Conservation (phyloP, 2,329 filamentous ascomycete genomes). For the Colletotrichum ledebouriae region DNA sequence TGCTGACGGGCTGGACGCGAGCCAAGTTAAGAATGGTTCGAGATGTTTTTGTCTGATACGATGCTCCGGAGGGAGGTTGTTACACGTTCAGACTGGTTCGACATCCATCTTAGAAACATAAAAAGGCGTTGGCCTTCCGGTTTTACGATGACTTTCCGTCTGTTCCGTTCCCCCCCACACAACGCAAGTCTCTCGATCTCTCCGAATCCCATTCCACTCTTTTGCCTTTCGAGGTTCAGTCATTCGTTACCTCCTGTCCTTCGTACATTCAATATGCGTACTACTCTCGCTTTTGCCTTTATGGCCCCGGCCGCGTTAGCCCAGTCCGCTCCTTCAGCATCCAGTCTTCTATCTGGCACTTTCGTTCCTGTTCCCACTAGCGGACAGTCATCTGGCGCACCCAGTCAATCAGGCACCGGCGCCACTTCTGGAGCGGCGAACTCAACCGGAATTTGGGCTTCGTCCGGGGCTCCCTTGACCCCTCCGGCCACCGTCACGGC, state of each 20-base stretch:
- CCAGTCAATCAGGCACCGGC: conserved; percentile 3
- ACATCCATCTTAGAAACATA: not conserved
- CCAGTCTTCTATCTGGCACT: not conserved
- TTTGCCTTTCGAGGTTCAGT: conserved; percentile 20
- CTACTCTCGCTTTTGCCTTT: not conserved
- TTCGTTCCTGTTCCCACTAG: not conserved
- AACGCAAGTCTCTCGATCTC: not conserved
- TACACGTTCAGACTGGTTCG: not conserved
- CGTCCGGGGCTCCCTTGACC: not conserved
- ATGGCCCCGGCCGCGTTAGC: conserved; percentile 9
- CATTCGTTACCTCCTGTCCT: conserved; percentile 11
- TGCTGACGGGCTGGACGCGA: not conserved
- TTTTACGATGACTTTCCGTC: not conserved
- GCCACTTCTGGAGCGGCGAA: not conserved
- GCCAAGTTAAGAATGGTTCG: not conserved
- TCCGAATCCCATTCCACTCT: not conserved
- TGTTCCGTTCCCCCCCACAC: not conserved
- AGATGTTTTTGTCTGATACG: conserved; percentile 13
- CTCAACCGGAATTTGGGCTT: conserved; percentile 1
- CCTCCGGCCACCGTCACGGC: conserved; percentile 22
- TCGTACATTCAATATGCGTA: conserved; percentile 21
- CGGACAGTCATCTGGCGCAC: not conserved
- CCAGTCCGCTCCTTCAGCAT: not conserved
- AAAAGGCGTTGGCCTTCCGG: conserved; percentile 4
- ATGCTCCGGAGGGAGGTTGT: not conserved